Evolutionary conservation across 1,284 basidiomycete genomes (phyloP).

Genomic region (Chiua sp.): DNA sequence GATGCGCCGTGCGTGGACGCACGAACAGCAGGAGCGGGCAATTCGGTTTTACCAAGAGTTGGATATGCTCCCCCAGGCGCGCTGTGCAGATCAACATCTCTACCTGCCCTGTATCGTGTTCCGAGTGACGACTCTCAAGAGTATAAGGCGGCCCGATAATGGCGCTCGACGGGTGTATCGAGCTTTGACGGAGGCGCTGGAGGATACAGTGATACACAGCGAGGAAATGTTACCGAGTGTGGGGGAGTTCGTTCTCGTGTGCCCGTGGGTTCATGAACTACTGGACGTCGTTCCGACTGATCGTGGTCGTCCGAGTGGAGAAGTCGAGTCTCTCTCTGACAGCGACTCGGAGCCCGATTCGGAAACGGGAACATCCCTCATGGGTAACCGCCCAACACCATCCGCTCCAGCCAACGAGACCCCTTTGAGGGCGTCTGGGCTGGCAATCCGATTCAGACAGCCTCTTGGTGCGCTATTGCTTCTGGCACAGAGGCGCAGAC

Average conservation of each 20-base stretch:
- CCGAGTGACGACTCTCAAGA: conserved; percentile 8
- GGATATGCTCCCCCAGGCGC: not conserved
- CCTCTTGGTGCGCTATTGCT: conserved; percentile 22
- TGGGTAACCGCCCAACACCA: too few relatives aligned
- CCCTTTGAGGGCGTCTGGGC: not conserved
- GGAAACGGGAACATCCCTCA: not conserved
- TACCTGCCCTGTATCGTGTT: conserved; percentile 26
- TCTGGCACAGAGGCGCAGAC: not conserved
- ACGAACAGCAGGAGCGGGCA: conserved; percentile 1
- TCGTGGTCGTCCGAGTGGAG: not conserved
- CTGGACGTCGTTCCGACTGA: not conserved
- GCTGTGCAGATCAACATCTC: conserved; percentile 13
- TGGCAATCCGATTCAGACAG: conserved; percentile 18
- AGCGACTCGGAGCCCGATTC: conserved; percentile 3
- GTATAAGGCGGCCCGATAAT: not conserved
- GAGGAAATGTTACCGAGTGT: not conserved
- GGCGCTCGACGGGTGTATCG: conserved; percentile 7
- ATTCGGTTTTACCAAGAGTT: conserved; percentile 11
- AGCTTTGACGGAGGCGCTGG: conserved; percentile 10
- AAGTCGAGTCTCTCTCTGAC: not conserved
- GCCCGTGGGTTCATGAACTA: conserved; percentile 25
- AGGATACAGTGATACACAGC: conserved; percentile 15
- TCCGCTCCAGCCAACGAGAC: not conserved
- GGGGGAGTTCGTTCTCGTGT: conserved; percentile 19
- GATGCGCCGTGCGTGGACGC: conserved; percentile 4